A percentile compares a stretch with the other conserved stretches of the same genome.
phyloP scores from a whole-genome alignment of 495 filamentous ascomycete species.

The Penicillium robsamsonii region DNA sequence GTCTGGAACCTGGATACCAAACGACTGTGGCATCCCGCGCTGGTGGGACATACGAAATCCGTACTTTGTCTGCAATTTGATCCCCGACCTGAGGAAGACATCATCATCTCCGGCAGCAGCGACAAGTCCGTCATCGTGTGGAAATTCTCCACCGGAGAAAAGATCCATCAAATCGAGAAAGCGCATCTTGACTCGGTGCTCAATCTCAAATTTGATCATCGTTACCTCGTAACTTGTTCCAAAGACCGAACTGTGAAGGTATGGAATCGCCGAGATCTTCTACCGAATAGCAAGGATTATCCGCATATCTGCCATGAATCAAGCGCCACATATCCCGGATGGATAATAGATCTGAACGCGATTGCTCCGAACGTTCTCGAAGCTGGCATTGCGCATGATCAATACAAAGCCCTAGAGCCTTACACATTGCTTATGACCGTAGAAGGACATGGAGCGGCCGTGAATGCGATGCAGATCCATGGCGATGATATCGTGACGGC shows the following conservation, averaged over 20 bases:
- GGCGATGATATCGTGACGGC: constrained; percentile 87
- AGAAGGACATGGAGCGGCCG: constrained; percentile 81
- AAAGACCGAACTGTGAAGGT: constrained; percentile 96
- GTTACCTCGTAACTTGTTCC: constrained; percentile 91
- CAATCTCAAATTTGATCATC: constrained; percentile 90
- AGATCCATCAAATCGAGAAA: constrained; percentile 64
- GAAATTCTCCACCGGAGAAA: constrained; percentile 85
- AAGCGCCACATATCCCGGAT: constrained; percentile 50
- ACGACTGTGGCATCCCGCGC: constrained; percentile 66
- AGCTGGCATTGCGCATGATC: constrained; percentile 38
- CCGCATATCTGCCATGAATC: constrained; percentile 40
- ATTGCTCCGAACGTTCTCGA: constrained; percentile 47
- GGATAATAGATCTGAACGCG: constrained; percentile 51
- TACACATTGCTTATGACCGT: constrained; percentile 78
- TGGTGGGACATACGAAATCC: constrained; percentile 76
- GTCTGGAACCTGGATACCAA: constrained; percentile 87
- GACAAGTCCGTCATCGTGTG: constrained; percentile 88
- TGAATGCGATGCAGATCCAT: constrained; percentile 93
- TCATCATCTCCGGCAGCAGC: constrained; percentile 91
- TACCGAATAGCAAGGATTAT: constrained; percentile 67
- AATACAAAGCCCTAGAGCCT: constrained; percentile 44
- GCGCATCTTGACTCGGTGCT: constrained; percentile 90
- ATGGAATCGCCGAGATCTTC: constrained; percentile 77
- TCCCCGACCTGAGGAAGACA: constrained; percentile 80
- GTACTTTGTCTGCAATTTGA: constrained; percentile 97